These are phyloP conservation scores for Wallacemonas rigidus DNA, from an alignment of 208 protist genomes.

Conservation along the genomic window DNA sequence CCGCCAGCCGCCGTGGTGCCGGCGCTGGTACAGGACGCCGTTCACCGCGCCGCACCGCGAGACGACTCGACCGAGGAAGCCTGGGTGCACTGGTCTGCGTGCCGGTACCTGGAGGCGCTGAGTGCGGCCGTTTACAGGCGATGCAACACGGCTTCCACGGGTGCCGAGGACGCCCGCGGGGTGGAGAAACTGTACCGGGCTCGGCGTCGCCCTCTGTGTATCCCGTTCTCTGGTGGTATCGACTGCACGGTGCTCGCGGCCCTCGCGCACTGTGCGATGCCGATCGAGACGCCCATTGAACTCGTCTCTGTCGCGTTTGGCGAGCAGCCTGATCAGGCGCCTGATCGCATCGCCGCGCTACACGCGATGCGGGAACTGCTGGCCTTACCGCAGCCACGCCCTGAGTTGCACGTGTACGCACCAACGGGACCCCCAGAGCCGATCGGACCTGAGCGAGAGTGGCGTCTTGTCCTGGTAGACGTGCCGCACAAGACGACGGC, in stretches of 20 bases:
- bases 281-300: conserved; percentile 87
- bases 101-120: conserved; percentile 73
- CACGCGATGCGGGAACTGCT: conserved; percentile 82
- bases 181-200: conserved; percentile 38
- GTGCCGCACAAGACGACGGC: conserved; percentile 42
- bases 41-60: conserved; percentile 19
- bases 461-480: conserved; percentile 91
- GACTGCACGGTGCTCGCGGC: conserved; percentile 94
- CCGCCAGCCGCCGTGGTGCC: conserved; percentile 28
- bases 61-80: conserved; percentile 27
- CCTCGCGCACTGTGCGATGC: conserved; percentile 84
- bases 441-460: conserved; percentile 53
- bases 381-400: conserved; percentile 43
- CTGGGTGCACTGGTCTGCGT: conserved; percentile 51
- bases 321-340: conserved; percentile 63
- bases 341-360: conserved; percentile 84
- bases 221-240: conserved; percentile 95
- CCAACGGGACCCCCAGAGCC: conserved; percentile 5
- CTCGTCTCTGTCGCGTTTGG: conserved; percentile 96
- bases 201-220: conserved; percentile 59
- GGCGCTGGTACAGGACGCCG: conserved; percentile 25
- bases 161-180: conserved; percentile 50
- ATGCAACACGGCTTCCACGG: conserved; percentile 49
- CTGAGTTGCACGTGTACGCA: conserved; percentile 11
- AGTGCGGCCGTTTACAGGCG: conserved; percentile 64